Percentiles rank a stretch among this genome's conserved stretches.
Evolutionary conservation across 2,329 filamentous ascomycete genomes (phyloP).

Genomic region (Venturia effusa): DNA sequence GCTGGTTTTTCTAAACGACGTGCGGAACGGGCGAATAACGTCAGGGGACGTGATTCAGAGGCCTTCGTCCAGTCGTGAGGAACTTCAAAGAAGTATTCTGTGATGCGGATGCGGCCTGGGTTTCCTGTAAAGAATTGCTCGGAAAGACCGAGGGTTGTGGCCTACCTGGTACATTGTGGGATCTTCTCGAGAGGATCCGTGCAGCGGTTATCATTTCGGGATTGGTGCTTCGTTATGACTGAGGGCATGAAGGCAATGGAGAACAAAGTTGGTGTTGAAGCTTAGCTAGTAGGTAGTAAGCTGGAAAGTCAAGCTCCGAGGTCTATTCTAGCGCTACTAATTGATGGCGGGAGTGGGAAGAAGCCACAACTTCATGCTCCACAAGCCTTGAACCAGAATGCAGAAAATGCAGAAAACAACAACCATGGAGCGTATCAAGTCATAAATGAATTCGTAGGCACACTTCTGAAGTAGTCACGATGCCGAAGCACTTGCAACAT

Average conservation of each 20-base stretch:
- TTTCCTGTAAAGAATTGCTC: not conserved
- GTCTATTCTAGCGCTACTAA: no score
- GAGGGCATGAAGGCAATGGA: no score
- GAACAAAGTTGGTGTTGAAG: not conserved
- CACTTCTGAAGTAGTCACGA: no score
- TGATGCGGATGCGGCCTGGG: constrained; percentile 61
- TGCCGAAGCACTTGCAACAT: not conserved
- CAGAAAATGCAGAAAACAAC: no score
- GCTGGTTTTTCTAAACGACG: constrained; percentile 37
- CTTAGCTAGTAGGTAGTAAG: not conserved
- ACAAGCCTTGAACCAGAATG: no score
- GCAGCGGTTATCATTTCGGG: constrained; percentile 9
- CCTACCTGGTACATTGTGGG: constrained; percentile 10
- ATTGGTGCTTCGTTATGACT: no score
- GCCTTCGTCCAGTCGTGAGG: constrained; percentile 66
- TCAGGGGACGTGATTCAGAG: constrained; percentile 45
- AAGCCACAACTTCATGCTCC: not conserved
- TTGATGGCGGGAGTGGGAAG: no score
- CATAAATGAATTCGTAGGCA: no score
- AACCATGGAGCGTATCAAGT: no score
- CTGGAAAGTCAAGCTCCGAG: not conserved
- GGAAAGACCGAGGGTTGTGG: no score
- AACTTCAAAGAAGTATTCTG: constrained; percentile 79
- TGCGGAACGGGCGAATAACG: constrained; percentile 68
- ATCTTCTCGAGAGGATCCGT: constrained; percentile 3